Evolutionary conservation across 2,329 filamentous ascomycete species (phyloP).

Genomic region (Sclerotinia subarctica): DNA sequence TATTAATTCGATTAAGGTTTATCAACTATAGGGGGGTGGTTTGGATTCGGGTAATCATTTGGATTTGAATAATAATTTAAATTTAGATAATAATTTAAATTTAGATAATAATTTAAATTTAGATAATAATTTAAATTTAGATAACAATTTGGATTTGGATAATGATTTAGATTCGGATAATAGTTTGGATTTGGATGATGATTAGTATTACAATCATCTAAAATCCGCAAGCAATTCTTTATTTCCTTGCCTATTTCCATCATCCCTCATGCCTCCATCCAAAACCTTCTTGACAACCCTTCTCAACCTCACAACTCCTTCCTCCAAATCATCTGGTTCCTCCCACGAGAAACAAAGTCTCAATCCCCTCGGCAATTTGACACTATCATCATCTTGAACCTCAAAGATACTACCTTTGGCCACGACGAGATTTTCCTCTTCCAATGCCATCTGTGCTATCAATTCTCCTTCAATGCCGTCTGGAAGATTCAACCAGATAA

Average conservation of each 20-base stretch:
- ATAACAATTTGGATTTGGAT: no score
- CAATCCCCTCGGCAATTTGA: conserved; percentile 57
- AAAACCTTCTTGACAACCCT: conserved; percentile 41
- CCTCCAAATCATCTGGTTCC: conserved; percentile 59
- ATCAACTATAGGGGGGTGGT: conserved; percentile 3
- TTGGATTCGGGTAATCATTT: no score
- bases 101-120: no score
- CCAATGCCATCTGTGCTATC: conserved; percentile 55
- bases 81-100: no score
- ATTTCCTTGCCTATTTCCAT: neutral
- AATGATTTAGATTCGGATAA: no score
- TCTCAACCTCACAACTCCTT: conserved; percentile 65
- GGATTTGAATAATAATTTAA: no score
- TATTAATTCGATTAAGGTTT: conserved; percentile 14
- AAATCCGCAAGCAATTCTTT: neutral
- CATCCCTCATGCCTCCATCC: conserved; percentile 10
- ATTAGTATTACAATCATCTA: neutral
- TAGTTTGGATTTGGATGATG: no score
- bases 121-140: no score
- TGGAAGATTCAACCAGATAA: conserved; percentile 74
- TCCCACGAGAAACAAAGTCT: conserved; percentile 73
- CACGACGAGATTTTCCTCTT: conserved; percentile 64
- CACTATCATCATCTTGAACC: conserved; percentile 55
- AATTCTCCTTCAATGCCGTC: conserved; percentile 48
- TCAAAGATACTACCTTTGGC: conserved; percentile 69